Evolutionary conservation across 176 grass and related monocot genomes (phyloP), one percentile per base, ranked within the genome.

Genomic region (Sorghum bicolor): DNA sequence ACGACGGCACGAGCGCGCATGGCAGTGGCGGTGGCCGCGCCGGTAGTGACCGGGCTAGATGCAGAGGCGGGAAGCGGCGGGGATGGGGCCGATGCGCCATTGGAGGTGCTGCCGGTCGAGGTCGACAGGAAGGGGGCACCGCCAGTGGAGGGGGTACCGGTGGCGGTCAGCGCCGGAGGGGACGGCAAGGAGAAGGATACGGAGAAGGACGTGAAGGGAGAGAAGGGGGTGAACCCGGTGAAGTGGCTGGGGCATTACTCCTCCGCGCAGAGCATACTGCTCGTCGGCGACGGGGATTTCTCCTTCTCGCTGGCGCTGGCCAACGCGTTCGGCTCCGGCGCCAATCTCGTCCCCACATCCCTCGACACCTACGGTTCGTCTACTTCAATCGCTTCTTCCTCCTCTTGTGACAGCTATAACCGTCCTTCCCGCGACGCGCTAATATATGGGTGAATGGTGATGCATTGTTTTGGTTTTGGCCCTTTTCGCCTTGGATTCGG

Each of bases 261-360:
- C 3, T 85, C 87, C 20, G 9, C 10, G 52, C 87, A 89, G 10
- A 41, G 33, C 72, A 89, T 89, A 14, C 64, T 92, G 62, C 48
- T 80, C 13, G 44, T 90, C 43, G 91, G 91, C 33, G 87, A 93
- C 37, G 87, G 87, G 32, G 87, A 87, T 52, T 87, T 93, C 81
- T 93, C 41, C 87, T 92, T 90, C 87, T 81, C 91, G 10, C 45
- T 81, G 76, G 52, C 87, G 24, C 87, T 92, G 63, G 87, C 91
- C 84, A 36, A 16, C 25, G 80, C 75, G 15, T 92, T 93, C 50
- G 81, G 91, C 87, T 90, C 91, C 72, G 87, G 80, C 30, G 57
- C 28, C 10, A 90, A 79, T 43, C 67, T 93, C 43, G 87, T 90
- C 31, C 64, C 80, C 58, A 90, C 91, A 2, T 90, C 91, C 19